Conservation (phyloP, 768 basidiomycete genomes). For the Phylloporus sp. region DNA sequence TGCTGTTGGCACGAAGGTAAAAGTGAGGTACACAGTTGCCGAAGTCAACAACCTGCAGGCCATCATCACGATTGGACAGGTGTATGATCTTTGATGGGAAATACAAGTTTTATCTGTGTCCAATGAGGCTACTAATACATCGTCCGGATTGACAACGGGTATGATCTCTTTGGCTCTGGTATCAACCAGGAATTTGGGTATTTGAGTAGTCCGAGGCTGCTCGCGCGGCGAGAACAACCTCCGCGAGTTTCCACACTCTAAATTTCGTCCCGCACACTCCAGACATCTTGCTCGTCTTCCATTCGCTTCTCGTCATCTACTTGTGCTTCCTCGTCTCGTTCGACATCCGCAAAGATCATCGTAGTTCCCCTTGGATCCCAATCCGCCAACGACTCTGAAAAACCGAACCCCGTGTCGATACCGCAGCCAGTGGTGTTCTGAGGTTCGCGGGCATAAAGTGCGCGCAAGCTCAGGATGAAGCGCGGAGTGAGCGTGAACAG, state of each 20-base stretch:
- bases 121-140: not conserved
- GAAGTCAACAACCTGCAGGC: constrained; percentile 8
- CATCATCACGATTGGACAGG: constrained; percentile 4
- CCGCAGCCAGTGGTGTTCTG: not conserved
- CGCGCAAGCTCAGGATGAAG: not conserved
- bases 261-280: not conserved
- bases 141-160: not conserved
- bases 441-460: not conserved
- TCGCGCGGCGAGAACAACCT: not conserved
- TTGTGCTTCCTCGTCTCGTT: not conserved
- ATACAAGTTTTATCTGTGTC: not conserved
- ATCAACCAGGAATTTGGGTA: not conserved
- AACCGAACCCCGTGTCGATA: not conserved
- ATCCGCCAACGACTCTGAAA: not conserved
- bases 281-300: not conserved
- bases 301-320: not conserved
- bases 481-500: not conserved
- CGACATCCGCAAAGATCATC: not conserved
- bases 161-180: not conserved
- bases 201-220: not conserved
- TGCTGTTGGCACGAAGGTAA: constrained; percentile 1
- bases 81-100: not conserved
- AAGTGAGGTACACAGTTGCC: not conserved
- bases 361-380: too few species aligned
- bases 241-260: not conserved